These are phyloP conservation scores for Blastobotrys raffinosifermentans DNA, from an alignment of 1,139 yeast genomes.

Conservation along the genomic window DNA sequence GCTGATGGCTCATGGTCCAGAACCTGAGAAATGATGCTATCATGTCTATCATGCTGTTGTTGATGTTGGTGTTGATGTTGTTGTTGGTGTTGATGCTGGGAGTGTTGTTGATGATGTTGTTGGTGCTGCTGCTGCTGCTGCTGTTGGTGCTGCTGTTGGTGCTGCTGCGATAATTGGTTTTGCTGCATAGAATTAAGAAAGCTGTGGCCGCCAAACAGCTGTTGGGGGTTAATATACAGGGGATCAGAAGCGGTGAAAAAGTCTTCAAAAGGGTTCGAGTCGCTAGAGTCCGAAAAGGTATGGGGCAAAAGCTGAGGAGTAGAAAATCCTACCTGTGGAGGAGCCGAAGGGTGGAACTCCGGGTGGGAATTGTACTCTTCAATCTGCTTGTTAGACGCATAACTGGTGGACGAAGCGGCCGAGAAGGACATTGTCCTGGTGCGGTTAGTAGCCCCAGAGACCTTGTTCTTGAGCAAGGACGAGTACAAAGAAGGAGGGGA, in stretches of 20 bases:
- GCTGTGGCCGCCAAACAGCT: constrained; percentile 8
- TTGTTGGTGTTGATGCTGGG: constrained; percentile 8
- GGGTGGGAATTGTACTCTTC: constrained; percentile 27
- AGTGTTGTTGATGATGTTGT: constrained; percentile 8
- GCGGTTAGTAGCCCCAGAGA: background rate
- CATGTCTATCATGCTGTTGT: no score
- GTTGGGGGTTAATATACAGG: constrained; percentile 32
- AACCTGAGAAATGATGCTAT: no score
- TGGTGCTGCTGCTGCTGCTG: constrained; percentile 11
- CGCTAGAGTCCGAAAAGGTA: constrained; percentile 18
- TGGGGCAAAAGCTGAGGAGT: constrained; percentile 60
- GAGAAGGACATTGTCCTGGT: constrained; percentile 50
- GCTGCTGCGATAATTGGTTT: constrained; percentile 9
- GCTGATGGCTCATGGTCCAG: no score
- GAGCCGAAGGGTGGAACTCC: constrained; percentile 32
- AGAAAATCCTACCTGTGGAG: constrained; percentile 68
- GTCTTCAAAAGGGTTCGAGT: constrained; percentile 21
- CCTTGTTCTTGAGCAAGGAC: constrained; percentile 15
- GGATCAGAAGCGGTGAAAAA: constrained; percentile 24
- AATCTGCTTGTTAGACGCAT: constrained; percentile 48
- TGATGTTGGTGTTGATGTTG: no score
- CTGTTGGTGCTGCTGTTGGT: constrained; percentile 11
- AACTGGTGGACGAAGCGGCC: constrained; percentile 69
- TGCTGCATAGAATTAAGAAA: constrained; percentile 3
- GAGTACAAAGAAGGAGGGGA: constrained; percentile 15